Evolutionary conservation across 2,329 filamentous ascomycete genomes (phyloP), one percentile per base, ranked within the genome.

Genomic region (Sarocladiaceae sp.): DNA sequence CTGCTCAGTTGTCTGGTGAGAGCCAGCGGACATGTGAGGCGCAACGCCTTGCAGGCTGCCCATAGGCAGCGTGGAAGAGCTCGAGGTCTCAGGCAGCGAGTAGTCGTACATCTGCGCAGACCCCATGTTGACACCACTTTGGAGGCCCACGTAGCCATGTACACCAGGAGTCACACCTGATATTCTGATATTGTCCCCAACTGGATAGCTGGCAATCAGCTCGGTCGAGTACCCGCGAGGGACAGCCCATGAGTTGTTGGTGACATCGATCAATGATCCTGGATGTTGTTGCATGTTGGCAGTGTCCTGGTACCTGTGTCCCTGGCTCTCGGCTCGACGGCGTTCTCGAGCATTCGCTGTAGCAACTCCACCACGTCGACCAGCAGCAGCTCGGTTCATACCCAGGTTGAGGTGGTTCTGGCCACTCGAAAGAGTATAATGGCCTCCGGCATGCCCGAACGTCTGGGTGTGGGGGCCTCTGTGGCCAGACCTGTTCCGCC

Each of bases 401-500:
- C 6, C 29, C 6, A 15, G 11, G 27, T 12, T 19, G 11, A 13
- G 19, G 18, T 12, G 23, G 40, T 16, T 27, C 27, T 43, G 26
- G 16, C 15, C 23, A 4, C 40, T 27, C 12, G 27, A 21, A 6
- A 43, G 40, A 6, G 16, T 15, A 27, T 43, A 43, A 19, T 40
- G 24, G 11, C 26, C 20, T 3, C 32, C 12, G 33, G 9, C 15
- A 18, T 5, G 16, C 27, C 26, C 15, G 13, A 33, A 46, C 16
- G 37, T 31, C 33, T 23, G 37, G 47, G 33, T 26, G 16, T 45
- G 33, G 21, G 24, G n/a, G 13, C 12, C 19, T 24, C 16, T 32
- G 18, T 21, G n/a, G 29, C 10, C 29, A 18, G n/a, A n/a, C n/a
- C 11, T 23, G 15, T 23, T 29, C 43, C 55, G 58, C 13, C 59